Conservation (phyloP, 768 basidiomycete genomes). For the Lactarius hatsudake region DNA sequence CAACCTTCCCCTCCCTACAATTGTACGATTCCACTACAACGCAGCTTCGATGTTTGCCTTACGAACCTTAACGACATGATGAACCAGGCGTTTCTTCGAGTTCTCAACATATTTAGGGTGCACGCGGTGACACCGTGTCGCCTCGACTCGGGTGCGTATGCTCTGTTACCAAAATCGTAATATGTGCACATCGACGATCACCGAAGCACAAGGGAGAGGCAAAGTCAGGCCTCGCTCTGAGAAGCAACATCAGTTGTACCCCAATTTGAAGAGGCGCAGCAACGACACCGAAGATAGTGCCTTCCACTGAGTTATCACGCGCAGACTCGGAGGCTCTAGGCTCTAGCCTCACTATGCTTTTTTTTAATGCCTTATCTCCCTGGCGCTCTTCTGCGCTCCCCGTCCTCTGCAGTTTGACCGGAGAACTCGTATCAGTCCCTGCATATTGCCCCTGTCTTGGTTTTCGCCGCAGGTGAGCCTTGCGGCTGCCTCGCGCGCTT, state of each 20-base stretch:
- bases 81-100: neutral
- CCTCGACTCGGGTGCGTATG: neutral
- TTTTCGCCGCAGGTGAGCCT: neutral
- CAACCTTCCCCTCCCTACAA: neutral
- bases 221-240: neutral
- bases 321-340: neutral
- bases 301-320: neutral
- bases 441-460: neutral
- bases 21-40: neutral
- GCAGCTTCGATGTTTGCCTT: neutral
- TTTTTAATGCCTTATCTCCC: neutral
- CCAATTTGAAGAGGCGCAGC: neutral
- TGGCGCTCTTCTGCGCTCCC: neutral
- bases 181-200: neutral
- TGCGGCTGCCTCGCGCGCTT: neutral
- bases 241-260: neutral
- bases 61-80: neutral
- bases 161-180: neutral
- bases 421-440: neutral
- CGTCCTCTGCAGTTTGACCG: neutral
- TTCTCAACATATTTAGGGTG: neutral
- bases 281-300: neutral
- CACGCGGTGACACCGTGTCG: neutral
- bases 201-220: neutral
- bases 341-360: neutral